These are phyloP conservation scores for Blastomyces gilchristii DNA, from an alignment of 2,329 filamentous ascomycete genomes.

Conservation along the genomic window DNA sequence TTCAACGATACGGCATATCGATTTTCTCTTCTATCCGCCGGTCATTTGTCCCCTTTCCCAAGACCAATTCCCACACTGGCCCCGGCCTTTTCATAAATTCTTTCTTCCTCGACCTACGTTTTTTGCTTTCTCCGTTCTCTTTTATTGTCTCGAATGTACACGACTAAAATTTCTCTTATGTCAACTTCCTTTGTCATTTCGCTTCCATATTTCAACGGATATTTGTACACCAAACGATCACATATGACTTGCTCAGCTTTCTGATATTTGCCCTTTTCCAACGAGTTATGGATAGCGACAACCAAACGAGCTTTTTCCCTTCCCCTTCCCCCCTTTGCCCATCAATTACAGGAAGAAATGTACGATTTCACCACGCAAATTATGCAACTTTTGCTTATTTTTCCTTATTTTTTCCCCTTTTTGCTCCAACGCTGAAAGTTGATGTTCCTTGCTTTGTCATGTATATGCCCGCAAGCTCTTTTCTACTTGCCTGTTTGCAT, in stretches of 20 bases:
- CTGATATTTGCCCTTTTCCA: not conserved
- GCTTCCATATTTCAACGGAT: not conserved
- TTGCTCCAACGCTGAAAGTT: not conserved
- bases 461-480: not conserved
- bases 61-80: not conserved
- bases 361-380: not conserved
- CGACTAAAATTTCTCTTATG: not conserved
- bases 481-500: not conserved
- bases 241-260: not conserved
- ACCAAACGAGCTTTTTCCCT: not conserved
- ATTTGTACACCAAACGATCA: not conserved
- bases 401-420: not conserved
- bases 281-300: conserved; percentile 3
- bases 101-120: not conserved
- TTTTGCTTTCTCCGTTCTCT: not conserved
- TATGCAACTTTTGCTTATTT: not conserved
- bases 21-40: not conserved
- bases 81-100: not conserved
- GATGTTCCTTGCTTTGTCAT: not conserved
- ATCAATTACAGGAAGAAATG: not conserved
- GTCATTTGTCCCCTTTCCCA: not conserved
- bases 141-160: not conserved
- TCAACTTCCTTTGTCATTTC: not conserved
- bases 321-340: not conserved
- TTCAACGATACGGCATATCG: not conserved